Base-by-base conservation (phyloP, 768 basidiomycete genomes). In the Rhizopogon rudus region DNA sequence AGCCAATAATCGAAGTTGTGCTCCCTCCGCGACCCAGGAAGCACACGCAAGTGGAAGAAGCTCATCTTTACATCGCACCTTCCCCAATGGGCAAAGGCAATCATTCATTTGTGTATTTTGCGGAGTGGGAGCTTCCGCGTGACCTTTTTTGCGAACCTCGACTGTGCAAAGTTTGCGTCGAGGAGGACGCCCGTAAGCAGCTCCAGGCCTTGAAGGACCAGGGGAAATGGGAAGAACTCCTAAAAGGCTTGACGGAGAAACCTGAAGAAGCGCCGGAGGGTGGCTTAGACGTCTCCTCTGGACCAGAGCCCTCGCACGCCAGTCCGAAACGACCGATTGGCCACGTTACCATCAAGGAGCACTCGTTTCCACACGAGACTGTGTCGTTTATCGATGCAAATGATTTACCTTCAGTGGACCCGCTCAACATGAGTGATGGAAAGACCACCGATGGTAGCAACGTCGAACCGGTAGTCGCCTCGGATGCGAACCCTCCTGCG, bases 91-190 rank as follows among this genome's bases (percentile, higher is more conserved):
- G 82, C 5, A 0, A 13, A 0, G 84, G 85, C 0, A 60, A 81
- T 60, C 84, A 86, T 61, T 85, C 84, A 0, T 44, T 66, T 35
- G 80, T 82, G 0, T 79, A 80, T 60, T 61, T 70, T 41, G 80
- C 75, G 6, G 78, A 81, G 53, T 77, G 77, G 71, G 80, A 81
- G 43, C 60, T 86, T 1, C 82, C 83, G 1, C 73, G 76, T 1
- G 65, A 70, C n/a, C 16, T 76, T 6, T 31, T 65, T 81, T 5
- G 51, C 6, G 65, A 63, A 3, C 67, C 70, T 2, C 56, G 61
- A 0, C 22, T 81, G 2, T 82, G 81, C 64, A 31, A 46, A 0
- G 6, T 55, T 6, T 83, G 81, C 45, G 67, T 78, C 22, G 37
- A 63, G 12, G 66, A 69, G 3, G 70, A 73, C 12, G 56, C 67